Conservation (phyloP, 2,329 filamentous ascomycete genomes). For the Cladosporium phlei region DNA sequence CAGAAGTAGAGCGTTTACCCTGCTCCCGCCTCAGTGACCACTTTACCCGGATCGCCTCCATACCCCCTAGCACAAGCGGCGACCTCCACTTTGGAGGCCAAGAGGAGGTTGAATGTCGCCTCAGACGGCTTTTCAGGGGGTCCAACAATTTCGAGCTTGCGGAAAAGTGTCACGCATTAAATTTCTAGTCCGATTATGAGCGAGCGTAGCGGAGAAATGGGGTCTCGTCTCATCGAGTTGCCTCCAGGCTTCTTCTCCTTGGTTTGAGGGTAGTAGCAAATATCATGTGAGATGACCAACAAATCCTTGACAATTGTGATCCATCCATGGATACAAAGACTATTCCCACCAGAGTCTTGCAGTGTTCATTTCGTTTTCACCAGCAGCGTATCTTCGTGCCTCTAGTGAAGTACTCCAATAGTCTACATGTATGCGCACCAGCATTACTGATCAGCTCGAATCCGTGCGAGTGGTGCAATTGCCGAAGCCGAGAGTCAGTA, state of each 20-base stretch:
- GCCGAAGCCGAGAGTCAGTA: too few species aligned
- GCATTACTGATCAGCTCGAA: too few species aligned
- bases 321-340: too few species aligned
- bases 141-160: neutral
- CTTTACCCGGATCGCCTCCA: neutral
- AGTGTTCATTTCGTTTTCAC: too few species aligned
- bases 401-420: too few species aligned
- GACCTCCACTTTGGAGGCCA: neutral
- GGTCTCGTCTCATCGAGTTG: neutral
- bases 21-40: neutral
- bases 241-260: neutral
- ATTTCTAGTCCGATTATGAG: conserved; percentile 1
- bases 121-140: too few species aligned
- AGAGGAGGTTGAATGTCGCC: neutral
- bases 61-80: neutral
- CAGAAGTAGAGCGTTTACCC: conserved; percentile 38
- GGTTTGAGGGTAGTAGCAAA: neutral
- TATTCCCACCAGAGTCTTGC: too few species aligned
- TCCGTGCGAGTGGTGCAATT: too few species aligned
- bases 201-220: neutral
- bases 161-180: neutral
- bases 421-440: too few species aligned
- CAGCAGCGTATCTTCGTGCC: too few species aligned
- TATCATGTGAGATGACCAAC: conserved; percentile 10
- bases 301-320: too few species aligned